Percentiles rank a stretch among this genome's conserved stretches.
These are phyloP conservation scores for Cutaneotrichosporon arboriforme DNA, from an alignment of 1,284 basidiomycete genomes.

Conservation along the genomic window DNA sequence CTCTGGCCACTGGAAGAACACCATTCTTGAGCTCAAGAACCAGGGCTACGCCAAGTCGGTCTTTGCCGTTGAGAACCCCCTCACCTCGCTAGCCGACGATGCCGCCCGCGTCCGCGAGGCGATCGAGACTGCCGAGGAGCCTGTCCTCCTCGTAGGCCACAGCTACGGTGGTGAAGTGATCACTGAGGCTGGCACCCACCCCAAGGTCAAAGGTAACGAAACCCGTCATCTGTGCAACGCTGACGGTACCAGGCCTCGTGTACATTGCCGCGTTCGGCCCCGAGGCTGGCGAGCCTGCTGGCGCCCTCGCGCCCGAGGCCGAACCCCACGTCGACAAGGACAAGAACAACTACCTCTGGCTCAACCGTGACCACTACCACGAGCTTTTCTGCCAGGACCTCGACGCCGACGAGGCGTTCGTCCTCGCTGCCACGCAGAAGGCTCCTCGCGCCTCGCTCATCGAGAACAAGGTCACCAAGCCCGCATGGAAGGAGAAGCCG, in stretches of 20 bases:
- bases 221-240: neutral
- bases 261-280: slow-evolving; percentile 7
- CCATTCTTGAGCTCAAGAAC: slow-evolving; percentile 1
- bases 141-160: slow-evolving; percentile 5
- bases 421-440: slow-evolving; percentile 3
- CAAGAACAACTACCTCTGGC: neutral
- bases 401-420: neutral
- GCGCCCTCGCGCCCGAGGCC: slow-evolving; percentile 1
- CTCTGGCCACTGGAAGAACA: neutral
- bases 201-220: neutral
- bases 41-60: slow-evolving; percentile 1
- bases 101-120: neutral
- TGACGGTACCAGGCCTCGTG: neutral
- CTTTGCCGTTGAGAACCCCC: slow-evolving; percentile 3
- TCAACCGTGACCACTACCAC: too few species aligned
- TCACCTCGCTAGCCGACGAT: slow-evolving; percentile 1
- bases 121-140: neutral
- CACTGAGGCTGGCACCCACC: slow-evolving; percentile 6
- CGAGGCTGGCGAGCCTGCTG: slow-evolving; percentile 6
- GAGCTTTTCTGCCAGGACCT: neutral
- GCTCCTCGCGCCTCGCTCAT: neutral
- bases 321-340: neutral
- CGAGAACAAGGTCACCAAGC: neutral
- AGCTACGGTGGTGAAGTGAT: slow-evolving; percentile 4
- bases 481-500: slow-evolving; percentile 6